A percentile compares a stretch with the other conserved stretches of the same genome.
These are phyloP conservation scores for Diaporthe citriasiana DNA, from an alignment of 2,329 filamentous ascomycete genomes.

Conservation along the genomic window DNA sequence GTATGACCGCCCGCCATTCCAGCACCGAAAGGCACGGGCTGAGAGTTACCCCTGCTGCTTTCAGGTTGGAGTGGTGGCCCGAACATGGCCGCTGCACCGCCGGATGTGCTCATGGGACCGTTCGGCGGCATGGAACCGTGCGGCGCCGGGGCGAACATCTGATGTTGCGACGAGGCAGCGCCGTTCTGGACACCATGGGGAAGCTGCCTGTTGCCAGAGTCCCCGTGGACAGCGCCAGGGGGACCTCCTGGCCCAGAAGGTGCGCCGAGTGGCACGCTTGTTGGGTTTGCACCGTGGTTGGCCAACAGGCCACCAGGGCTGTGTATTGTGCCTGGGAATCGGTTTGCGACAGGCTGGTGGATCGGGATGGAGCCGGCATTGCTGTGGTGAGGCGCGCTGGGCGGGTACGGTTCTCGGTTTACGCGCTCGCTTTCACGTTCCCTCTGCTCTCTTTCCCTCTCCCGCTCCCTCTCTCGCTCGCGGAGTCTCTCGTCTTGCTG, in stretches of 20 bases:
- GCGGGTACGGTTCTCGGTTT: constrained; percentile 75
- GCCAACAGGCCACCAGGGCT: constrained; percentile 90
- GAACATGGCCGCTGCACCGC: constrained; percentile 75
- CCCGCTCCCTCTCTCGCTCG: constrained; percentile 69
- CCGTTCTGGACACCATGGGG: constrained; percentile 66
- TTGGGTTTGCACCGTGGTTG: constrained; percentile 74
- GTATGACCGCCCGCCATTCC: constrained; percentile 55
- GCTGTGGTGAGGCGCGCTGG: constrained; percentile 82
- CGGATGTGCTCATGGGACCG: constrained; percentile 69
- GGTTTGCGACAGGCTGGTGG: constrained; percentile 92
- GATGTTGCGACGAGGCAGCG: constrained; percentile 63
- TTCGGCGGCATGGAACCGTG: constrained; percentile 65
- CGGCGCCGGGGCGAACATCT: constrained; percentile 70
- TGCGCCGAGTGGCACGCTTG: constrained; percentile 66
- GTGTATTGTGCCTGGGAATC: constrained; percentile 86
- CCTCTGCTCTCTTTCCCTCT: constrained; percentile 77
- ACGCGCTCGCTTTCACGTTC: constrained; percentile 62
- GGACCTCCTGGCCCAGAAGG: constrained; percentile 64
- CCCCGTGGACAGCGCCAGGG: constrained; percentile 70
- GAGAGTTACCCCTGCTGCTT: constrained; percentile 68
- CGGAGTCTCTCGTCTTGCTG: constrained; percentile 61
- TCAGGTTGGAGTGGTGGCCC: constrained; percentile 77
- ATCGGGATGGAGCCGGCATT: constrained; percentile 90
- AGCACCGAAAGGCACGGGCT: constrained; percentile 70
- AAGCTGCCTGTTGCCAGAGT: constrained; percentile 63